Evolutionary conservation across 1,284 basidiomycete species (phyloP).

Genomic region (Apiotrichum montevideense): DNA sequence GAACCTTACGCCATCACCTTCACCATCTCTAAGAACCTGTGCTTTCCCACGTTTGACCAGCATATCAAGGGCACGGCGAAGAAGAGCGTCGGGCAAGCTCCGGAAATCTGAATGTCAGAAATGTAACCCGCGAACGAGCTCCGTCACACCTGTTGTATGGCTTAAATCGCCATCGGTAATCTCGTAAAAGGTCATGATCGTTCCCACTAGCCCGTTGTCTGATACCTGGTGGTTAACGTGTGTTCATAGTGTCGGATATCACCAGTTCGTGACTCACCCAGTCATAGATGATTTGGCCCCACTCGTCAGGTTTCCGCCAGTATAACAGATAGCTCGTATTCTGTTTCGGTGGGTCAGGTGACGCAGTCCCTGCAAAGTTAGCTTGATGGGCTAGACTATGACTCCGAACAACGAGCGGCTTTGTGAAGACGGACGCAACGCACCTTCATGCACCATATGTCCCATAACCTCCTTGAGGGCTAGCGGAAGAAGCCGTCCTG

Average conservation of each 20-base stretch:
- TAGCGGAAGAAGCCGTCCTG: slow-evolving; percentile 31
- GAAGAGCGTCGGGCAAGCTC: slow-evolving; percentile 44
- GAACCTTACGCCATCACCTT: slow-evolving; percentile 52
- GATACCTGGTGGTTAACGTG: slow-evolving; percentile 36
- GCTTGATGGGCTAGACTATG: not conserved
- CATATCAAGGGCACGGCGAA: slow-evolving; percentile 49
- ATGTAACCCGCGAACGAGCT: not conserved
- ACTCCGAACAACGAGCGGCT: too few species aligned
- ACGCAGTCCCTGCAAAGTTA: slow-evolving; percentile 29
- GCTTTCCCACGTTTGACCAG: slow-evolving; percentile 51
- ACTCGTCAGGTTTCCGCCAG: slow-evolving; percentile 53
- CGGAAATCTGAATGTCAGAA: slow-evolving; percentile 46
- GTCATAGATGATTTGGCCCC: slow-evolving; percentile 51
- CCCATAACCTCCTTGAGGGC: slow-evolving; percentile 29
- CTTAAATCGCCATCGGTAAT: slow-evolving; percentile 51
- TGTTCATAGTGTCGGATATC: not conserved
- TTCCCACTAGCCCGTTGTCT: slow-evolving; percentile 50
- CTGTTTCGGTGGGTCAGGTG: slow-evolving; percentile 43
- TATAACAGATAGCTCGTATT: slow-evolving; percentile 45
- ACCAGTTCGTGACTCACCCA: slow-evolving; percentile 45
- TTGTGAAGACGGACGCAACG: not conserved
- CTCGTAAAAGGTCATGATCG: slow-evolving; percentile 55
- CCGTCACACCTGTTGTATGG: slow-evolving; percentile 38
- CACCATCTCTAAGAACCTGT: slow-evolving; percentile 49
- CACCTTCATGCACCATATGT: slow-evolving; percentile 41